phyloP scores from a whole-genome alignment of 768 basidiomycete species.

The Kwoniella mangroviensis region DNA sequence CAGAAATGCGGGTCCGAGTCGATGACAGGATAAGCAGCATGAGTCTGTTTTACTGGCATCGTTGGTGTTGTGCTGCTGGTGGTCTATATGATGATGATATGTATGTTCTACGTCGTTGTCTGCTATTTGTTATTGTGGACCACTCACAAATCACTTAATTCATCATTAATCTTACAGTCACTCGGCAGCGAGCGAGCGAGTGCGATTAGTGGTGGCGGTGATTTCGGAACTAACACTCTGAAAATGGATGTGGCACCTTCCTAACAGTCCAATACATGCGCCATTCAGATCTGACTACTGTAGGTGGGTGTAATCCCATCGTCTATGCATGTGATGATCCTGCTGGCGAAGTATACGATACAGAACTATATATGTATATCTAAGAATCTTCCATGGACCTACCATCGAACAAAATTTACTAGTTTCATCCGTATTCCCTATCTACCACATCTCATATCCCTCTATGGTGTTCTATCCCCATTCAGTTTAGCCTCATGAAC shows the following conservation, averaged over 20 bases:
- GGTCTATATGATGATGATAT: neutral
- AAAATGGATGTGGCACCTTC: slow-evolving; percentile 3
- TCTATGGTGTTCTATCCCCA: neutral
- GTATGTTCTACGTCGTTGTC: neutral
- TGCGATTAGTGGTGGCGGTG: neutral
- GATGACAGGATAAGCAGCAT: slow-evolving; percentile 81
- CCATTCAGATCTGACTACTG: no score
- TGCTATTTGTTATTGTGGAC: neutral
- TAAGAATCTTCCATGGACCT: neutral
- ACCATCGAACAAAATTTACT: neutral
- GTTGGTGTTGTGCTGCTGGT: neutral
- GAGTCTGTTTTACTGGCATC: slow-evolving; percentile 53
- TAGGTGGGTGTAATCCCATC: no score
- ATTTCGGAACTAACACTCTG: neutral
- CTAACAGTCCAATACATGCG: neutral
- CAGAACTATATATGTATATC: neutral
- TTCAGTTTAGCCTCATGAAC: neutral
- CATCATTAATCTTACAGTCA: neutral
- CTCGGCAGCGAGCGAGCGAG: neutral
- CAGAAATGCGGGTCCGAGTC: slow-evolving; percentile 88
- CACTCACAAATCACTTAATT: neutral
- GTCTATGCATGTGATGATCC: no score
- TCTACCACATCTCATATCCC: no score
- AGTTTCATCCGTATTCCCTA: neutral
- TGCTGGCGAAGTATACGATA: neutral